A percentile compares a stretch with the other conserved stretches of the same genome.
Evolutionary conservation across 495 filamentous ascomycete genomes (phyloP).

Genomic region (Penicillium fimorum): DNA sequence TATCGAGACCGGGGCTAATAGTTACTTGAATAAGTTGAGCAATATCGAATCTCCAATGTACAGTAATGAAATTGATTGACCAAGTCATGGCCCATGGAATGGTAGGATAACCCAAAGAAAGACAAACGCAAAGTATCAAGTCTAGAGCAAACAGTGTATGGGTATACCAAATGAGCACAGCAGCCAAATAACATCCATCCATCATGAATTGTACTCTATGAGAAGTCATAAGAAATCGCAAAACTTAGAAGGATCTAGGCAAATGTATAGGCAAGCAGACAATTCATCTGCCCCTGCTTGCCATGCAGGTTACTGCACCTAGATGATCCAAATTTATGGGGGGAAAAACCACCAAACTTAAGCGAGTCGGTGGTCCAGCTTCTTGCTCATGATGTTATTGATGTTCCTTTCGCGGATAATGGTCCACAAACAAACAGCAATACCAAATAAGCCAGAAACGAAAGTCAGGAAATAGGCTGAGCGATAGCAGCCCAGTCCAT

Average conservation of each 20-base stretch:
- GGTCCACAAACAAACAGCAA: conserved; percentile 69
- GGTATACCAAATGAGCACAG: conserved; percentile 2
- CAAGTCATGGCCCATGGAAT: background rate
- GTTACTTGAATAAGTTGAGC: background rate
- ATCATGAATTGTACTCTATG: conserved; percentile 3
- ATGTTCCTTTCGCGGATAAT: conserved; percentile 65
- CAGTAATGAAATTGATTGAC: background rate
- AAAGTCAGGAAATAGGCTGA: conserved; percentile 84
- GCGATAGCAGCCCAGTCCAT: conserved; percentile 79
- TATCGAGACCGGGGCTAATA: background rate
- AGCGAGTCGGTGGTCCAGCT: conserved; percentile 39
- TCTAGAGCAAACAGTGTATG: conserved; percentile 9
- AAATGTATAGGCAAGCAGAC: background rate
- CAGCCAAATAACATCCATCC: conserved; percentile 4
- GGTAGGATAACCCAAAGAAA: background rate
- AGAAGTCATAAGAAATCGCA: background rate
- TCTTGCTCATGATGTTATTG: conserved; percentile 27
- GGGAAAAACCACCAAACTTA: conserved; percentile 14
- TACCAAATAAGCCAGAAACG: conserved; percentile 65
- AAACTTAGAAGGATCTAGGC: background rate
- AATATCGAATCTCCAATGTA: background rate
- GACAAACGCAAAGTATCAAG: conserved; percentile 16
- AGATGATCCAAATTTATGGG: background rate
- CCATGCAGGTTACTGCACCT: background rate
- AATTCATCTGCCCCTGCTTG: background rate